phyloP scores from a whole-genome alignment of 352 stramenopile genomes.

The Phytophthora pistaciae region DNA sequence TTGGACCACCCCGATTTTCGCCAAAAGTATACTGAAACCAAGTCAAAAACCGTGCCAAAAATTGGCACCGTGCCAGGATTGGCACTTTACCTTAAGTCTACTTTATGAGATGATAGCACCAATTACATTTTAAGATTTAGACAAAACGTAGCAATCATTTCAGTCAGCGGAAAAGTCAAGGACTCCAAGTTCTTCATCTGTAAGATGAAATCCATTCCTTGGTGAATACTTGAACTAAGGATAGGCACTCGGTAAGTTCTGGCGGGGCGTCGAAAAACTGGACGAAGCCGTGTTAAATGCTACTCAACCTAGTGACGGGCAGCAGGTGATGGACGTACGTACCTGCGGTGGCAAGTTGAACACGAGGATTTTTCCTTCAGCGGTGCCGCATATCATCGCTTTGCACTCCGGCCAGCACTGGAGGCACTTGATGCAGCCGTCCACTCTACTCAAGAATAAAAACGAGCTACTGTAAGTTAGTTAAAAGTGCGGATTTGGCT shows the following conservation, averaged over 20 bases:
- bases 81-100: too few relatives aligned
- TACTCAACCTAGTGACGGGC: neutral
- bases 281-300: neutral
- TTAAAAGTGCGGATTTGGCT: neutral
- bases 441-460: slow-evolving; percentile 25
- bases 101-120: neutral
- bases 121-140: neutral
- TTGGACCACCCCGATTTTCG: too few relatives aligned
- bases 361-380: slow-evolving; percentile 41
- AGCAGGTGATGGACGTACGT: neutral
- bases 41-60: too few relatives aligned
- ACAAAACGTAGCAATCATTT: neutral
- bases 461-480: neutral
- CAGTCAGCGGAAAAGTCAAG: neutral
- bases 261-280: slow-evolving; percentile 23
- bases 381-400: slow-evolving; percentile 41
- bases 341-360: slow-evolving; percentile 38
- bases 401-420: slow-evolving; percentile 42
- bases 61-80: too few relatives aligned
- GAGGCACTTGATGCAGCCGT: slow-evolving; percentile 43
- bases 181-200: too few relatives aligned
- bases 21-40: too few relatives aligned
- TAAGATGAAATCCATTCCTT: too few relatives aligned
- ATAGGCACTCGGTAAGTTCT: slow-evolving; percentile 10
- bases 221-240: neutral